A percentile compares a stretch with the other conserved stretches of the same genome.
Conservation (phyloP, 139 green algal genomes). For the Zygnema circumcarinatum region DNA sequence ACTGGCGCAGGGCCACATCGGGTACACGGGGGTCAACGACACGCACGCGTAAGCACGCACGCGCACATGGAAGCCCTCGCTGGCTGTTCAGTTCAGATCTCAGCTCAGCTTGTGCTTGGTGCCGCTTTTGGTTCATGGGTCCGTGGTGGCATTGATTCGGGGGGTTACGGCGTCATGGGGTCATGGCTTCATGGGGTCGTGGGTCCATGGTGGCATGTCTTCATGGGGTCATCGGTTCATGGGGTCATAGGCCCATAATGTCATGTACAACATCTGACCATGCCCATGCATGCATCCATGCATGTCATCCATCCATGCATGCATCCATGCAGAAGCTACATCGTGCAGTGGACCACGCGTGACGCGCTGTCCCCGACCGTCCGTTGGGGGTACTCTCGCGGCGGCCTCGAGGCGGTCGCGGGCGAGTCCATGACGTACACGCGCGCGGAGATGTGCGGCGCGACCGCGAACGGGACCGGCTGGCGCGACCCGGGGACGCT, state of each 20-base stretch:
- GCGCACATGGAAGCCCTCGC: not conserved
- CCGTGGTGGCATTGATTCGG: not conserved
- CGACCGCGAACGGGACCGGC: not conserved
- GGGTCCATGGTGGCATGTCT: not conserved
- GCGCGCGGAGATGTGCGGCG: slow-evolving; percentile 25
- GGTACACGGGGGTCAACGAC: not conserved
- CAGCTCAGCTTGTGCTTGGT: not conserved
- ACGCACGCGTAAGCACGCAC: not conserved
- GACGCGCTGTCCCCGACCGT: not conserved
- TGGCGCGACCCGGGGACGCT: not conserved
- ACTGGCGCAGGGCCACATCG: not conserved
- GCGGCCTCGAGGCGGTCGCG: not conserved
- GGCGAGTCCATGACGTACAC: not conserved
- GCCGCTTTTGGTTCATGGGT: not conserved
- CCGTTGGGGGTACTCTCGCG: slow-evolving; percentile 9
- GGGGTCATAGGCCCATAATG: not conserved
- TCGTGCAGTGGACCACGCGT: slow-evolving; percentile 68
- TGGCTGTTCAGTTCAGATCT: not conserved
- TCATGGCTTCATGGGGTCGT: not conserved
- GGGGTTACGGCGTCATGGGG: not conserved
- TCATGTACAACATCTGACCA: not conserved
- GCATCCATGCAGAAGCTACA: not conserved
- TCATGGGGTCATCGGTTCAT: not conserved
- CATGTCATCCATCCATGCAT: not conserved
- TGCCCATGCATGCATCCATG: not conserved